Percentiles rank a stretch among this genome's conserved stretches.
Evolutionary conservation across 2,329 filamentous ascomycete genomes (phyloP).

Genomic region (Fusarium sambucinum): DNA sequence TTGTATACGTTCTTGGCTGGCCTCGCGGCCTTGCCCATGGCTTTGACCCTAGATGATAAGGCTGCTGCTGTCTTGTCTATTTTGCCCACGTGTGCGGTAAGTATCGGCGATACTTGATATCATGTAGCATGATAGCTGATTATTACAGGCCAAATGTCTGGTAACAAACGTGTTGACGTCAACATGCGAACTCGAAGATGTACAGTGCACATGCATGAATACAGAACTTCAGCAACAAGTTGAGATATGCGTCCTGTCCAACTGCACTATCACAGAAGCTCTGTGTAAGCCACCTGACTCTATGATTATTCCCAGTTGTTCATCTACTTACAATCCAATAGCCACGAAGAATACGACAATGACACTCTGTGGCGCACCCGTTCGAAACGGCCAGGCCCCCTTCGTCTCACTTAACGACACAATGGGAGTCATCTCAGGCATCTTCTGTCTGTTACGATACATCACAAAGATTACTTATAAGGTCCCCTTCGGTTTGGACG

Average conservation of each 20-base stretch:
- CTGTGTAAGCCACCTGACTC: conserved; percentile 44
- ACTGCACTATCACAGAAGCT: conserved; percentile 49
- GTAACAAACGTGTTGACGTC: conserved; percentile 39
- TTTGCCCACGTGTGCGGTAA: conserved; percentile 51
- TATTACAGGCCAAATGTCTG: conserved; percentile 46
- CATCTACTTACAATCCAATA: conserved; percentile 9
- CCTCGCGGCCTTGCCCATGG: conserved; percentile 15
- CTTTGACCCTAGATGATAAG: neutral
- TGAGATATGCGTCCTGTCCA: conserved; percentile 44
- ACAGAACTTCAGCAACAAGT: conserved; percentile 41
- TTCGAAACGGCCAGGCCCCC: conserved; percentile 49
- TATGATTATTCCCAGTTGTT: neutral
- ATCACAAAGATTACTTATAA: conserved; percentile 51
- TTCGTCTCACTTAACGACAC: conserved; percentile 33
- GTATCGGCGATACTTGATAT: neutral
- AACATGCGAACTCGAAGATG: conserved; percentile 43
- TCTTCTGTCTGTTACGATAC: conserved; percentile 58
- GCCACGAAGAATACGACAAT: conserved; percentile 16
- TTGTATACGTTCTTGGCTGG: conserved; percentile 2
- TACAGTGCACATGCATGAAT: conserved; percentile 51
- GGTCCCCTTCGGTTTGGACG: conserved; percentile 54
- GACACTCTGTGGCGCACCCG: conserved; percentile 2
- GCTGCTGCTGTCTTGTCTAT: conserved; percentile 16
- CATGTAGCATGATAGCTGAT: neutral
- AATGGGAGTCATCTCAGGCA: conserved; percentile 52